Evolutionary conservation across 148 eudicot species (phyloP), one percentile per base, ranked within the genome.

Genomic region (Vaccinium darrowii): DNA sequence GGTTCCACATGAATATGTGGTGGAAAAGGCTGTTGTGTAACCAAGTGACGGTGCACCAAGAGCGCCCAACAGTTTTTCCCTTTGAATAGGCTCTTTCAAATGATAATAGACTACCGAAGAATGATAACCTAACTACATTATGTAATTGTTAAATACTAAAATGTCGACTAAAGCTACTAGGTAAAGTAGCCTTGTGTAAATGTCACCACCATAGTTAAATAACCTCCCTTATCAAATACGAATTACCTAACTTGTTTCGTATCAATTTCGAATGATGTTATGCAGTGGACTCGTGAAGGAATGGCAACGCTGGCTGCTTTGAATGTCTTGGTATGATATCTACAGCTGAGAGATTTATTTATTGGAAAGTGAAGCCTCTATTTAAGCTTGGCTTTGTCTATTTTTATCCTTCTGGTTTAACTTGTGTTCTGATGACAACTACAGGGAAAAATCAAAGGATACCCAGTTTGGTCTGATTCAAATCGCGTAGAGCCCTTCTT

Each of bases 261-360:
- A 75, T 80, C 53, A 54, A 60, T 82, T 39, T 65, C 15, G 50
- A 69, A 65, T 85, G 83, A 84, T 83, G 10, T 86, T 51, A 73
- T 91, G 90, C 91, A 97, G 99, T 97, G 98, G 98, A 95, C 99
- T 89, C 96, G 99, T 77, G 99, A 97, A 89, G 99, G 99, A 85
- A 97, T 97, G 99, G 98, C 99, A 30, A 95, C 98, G 53, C 89
- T 97, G 53, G 95, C 99, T 86, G 99, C 99, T 65, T 82, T 97
- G 51, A 97, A 97, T 83, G 99, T 97, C 89, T 88, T 97, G 99
- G 99, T 97, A 96, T 49, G 87, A 87, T 23, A 57, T 71, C 73
- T 56, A 21, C 23, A 3, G 53, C 27, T 71, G 57, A 63, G 72
- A 72, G 65, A 43, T 36, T 74, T 43, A 23, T 36, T 19, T 0